These are phyloP conservation scores for Hanseniaspora mollemarum DNA, from an alignment of 805 yeast species.

Conservation along the genomic window DNA sequence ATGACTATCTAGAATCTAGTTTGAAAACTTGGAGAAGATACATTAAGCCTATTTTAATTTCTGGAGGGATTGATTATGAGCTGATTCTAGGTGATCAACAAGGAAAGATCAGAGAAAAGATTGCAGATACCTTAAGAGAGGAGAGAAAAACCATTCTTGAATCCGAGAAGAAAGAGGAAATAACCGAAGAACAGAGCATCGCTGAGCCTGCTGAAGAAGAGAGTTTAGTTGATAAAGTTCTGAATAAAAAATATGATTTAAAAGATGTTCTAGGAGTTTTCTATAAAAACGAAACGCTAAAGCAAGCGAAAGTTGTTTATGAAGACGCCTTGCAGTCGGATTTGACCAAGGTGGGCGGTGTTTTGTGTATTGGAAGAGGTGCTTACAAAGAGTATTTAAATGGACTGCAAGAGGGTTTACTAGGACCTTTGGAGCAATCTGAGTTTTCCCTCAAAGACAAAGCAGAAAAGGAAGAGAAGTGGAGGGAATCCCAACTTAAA, in stretches of 20 bases:
- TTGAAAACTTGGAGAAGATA: slow-evolving; percentile 62
- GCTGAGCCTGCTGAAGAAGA: slow-evolving; percentile 22
- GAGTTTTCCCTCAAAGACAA: slow-evolving; percentile 3
- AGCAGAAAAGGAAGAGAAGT: slow-evolving; percentile 19
- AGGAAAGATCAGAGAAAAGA: slow-evolving; percentile 72
- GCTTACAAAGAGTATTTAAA: slow-evolving; percentile 83
- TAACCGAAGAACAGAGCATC: slow-evolving; percentile 6
- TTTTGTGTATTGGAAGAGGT: slow-evolving; percentile 87
- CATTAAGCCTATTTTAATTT: slow-evolving; percentile 72
- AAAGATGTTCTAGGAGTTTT: slow-evolving; percentile 51
- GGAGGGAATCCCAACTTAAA: slow-evolving; percentile 20
- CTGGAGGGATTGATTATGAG: slow-evolving; percentile 78
- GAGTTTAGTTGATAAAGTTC: slow-evolving; percentile 19
- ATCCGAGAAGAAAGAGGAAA: slow-evolving; percentile 20
- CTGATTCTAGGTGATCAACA: slow-evolving; percentile 67
- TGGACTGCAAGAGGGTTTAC: slow-evolving; percentile 87
- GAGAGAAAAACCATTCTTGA: slow-evolving; percentile 41
- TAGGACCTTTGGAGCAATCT: slow-evolving; percentile 72
- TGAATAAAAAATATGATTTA: slow-evolving; percentile 32
- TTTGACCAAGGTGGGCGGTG: slow-evolving; percentile 60
- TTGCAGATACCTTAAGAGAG: slow-evolving; percentile 71
- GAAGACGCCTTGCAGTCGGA: slow-evolving; percentile 34
- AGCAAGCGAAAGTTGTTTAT: slow-evolving; percentile 24
- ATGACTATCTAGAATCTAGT: slow-evolving; percentile 70
- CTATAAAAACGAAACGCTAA: slow-evolving; percentile 26